A percentile compares a stretch with the other conserved stretches of the same genome.
Evolutionary conservation across 768 basidiomycete species (phyloP).

Genomic region (Ramaria rubella): DNA sequence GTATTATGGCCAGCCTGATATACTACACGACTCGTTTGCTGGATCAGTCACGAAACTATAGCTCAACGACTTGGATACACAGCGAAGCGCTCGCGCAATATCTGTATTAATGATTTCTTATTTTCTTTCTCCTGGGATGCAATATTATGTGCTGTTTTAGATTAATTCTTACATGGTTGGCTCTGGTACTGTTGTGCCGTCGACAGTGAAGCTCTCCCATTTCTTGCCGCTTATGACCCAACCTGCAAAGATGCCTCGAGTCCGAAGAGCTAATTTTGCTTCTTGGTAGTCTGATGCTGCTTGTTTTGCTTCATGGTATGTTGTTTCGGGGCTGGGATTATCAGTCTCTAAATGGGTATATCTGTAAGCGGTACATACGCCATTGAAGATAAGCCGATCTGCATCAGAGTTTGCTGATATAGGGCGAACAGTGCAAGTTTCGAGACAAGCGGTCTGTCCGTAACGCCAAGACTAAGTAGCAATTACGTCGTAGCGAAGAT

Average conservation of each 20-base stretch:
- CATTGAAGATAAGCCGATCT: constrained; percentile 11
- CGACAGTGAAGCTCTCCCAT: constrained; percentile 45
- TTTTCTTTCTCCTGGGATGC: too few relatives aligned
- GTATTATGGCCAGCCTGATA: too few relatives aligned
- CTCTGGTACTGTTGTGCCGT: background rate
- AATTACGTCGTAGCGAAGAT: too few relatives aligned
- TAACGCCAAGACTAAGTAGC: background rate
- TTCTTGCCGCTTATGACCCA: constrained; percentile 52
- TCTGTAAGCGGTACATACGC: constrained; percentile 9
- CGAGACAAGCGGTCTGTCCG: constrained; percentile 42
- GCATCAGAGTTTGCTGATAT: constrained; percentile 26
- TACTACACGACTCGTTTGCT: too few relatives aligned
- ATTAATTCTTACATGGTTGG: background rate
- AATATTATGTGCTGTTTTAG: background rate
- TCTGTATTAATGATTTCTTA: too few relatives aligned
- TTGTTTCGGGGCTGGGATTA: constrained; percentile 20
- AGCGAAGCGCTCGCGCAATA: too few relatives aligned
- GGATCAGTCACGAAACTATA: too few relatives aligned
- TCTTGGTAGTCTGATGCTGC: constrained; percentile 36
- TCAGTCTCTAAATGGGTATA: background rate
- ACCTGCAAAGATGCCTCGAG: constrained; percentile 45
- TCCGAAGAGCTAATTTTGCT: constrained; percentile 44
- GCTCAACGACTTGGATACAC: too few relatives aligned
- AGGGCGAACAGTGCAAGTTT: constrained; percentile 50
- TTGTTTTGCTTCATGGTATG: constrained; percentile 44